Conservation (phyloP, 208 protist genomes). For the Trypanosoma theileri region DNA sequence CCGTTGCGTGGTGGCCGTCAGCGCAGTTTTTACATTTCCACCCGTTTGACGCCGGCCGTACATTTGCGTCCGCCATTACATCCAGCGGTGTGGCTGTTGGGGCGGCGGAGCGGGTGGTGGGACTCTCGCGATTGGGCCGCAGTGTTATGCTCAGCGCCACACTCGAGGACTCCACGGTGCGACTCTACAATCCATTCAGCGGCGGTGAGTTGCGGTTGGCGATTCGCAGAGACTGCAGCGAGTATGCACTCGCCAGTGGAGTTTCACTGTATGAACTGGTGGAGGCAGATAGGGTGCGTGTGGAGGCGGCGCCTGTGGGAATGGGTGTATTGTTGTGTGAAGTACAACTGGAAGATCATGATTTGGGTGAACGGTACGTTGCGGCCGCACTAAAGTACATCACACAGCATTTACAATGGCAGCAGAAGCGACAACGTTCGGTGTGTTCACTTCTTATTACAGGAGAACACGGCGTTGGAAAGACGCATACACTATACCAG, state of each 20-base stretch:
- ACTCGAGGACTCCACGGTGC: constrained; percentile 16
- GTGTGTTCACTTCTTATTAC: constrained; percentile 29
- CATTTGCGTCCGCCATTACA: constrained; percentile 52
- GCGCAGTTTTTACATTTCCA: constrained; percentile 38
- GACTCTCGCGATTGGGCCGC: constrained; percentile 57
- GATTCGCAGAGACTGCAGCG: not conserved
- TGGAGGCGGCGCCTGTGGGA: constrained; percentile 7
- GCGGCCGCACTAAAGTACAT: constrained; percentile 9
- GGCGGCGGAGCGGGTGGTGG: constrained; percentile 19
- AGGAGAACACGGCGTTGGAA: constrained; percentile 26
- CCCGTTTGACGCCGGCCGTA: constrained; percentile 38
- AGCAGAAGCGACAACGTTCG: not conserved
- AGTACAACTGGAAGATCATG: not conserved
- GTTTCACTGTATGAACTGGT: constrained; percentile 17
- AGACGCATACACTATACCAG: constrained; percentile 10
- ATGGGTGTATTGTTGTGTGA: constrained; percentile 1
- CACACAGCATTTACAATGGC: not conserved
- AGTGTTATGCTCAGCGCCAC: constrained; percentile 50
- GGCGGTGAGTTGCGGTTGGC: constrained; percentile 8
- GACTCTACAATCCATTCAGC: constrained; percentile 46
- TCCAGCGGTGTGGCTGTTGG: constrained; percentile 25
- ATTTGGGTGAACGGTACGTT: constrained; percentile 10
- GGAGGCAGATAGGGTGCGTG: constrained; percentile 15
- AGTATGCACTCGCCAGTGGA: constrained; percentile 6
- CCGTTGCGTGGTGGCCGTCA: constrained; percentile 71